These are phyloP conservation scores for Brettanomyces anomalus DNA, from an alignment of 805 yeast genomes.

Conservation along the genomic window DNA sequence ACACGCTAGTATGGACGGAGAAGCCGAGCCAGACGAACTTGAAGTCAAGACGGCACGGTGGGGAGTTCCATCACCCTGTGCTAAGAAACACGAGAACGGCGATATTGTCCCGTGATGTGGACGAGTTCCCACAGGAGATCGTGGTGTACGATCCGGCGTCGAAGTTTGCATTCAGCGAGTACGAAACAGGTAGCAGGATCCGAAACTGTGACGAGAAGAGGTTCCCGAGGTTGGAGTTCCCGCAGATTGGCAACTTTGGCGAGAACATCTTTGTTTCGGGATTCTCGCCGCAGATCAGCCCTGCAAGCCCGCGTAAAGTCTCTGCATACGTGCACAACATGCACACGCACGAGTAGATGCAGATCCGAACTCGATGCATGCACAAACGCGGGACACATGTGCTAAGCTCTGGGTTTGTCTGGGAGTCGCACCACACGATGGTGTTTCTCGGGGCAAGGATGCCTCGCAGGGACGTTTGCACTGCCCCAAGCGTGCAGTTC, in stretches of 20 bases:
- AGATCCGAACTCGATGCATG: slow-evolving; percentile 45
- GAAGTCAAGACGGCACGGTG: background rate
- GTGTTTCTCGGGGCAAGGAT: slow-evolving; percentile 46
- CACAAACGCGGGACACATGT: slow-evolving; percentile 48
- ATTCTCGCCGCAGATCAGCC: slow-evolving; percentile 35
- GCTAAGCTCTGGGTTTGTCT: slow-evolving; percentile 59
- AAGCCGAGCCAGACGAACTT: background rate
- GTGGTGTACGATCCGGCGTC: background rate
- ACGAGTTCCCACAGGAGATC: background rate
- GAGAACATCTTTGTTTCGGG: slow-evolving; percentile 58
- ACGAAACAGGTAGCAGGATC: background rate
- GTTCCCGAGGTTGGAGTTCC: slow-evolving; percentile 23
- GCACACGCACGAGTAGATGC: slow-evolving; percentile 55
- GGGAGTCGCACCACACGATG: slow-evolving; percentile 74
- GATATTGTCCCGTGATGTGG: background rate
- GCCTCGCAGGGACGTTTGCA: slow-evolving; percentile 28
- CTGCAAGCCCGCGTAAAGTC: slow-evolving; percentile 22
- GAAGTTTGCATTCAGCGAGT: background rate
- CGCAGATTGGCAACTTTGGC: slow-evolving; percentile 59
- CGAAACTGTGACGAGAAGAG: background rate
- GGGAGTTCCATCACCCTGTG: background rate
- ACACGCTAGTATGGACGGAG: background rate
- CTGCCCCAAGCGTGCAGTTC: slow-evolving; percentile 38
- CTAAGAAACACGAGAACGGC: background rate
- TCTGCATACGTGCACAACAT: slow-evolving; percentile 43